Evolutionary conservation across 2,329 filamentous ascomycete genomes (phyloP), one percentile per base, ranked within the genome.

Genomic region (Metarhizium anisopliae): DNA sequence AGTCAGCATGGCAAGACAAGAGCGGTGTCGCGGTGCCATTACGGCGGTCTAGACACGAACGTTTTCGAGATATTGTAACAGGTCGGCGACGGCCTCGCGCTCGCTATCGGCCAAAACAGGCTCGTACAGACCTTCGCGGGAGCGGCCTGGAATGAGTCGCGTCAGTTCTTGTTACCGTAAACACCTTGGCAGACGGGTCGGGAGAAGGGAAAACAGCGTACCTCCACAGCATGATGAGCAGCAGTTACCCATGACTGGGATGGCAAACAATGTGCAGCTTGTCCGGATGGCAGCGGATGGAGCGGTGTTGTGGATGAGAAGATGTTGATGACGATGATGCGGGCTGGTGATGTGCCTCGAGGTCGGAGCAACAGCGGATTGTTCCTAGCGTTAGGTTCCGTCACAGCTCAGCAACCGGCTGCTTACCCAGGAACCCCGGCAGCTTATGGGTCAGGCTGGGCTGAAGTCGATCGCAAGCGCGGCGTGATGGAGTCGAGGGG

Each of bases 61-160:
- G 70, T 97, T 96, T 75, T 99, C 94, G 62, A 99, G 85, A 72
- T 95, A 97, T 70, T 93, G 89, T 18, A 99, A 79, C 58, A 99
- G 79, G 70, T 99, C 94, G 62, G 94, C 92, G 55, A 99, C 94
- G 55, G 94, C 94, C 77, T 97, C 94, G 67, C 94, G 85, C 76
- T 99, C 94, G 75, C 89, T 95, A 69, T 99, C 94, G 66, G 92
- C 92, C 59, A 99, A 82, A 56, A 94, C 89, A 53, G 88, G 87
- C 71, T 94, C 89, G 71, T 93, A 92, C 61, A 90, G 80, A 62
- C 85, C 86, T 80, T 93, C 89, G 72, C 86, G 86, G 72, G 87
- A 83, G 74, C 86, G 87, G 68, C 85, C 88, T 88, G 59, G 45
- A 57, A 50, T 56, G 57, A 50, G 35, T 56, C 55, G 57, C 56